phyloP scores from a whole-genome alignment of 2,329 filamentous ascomycete species.

The Exophiala sp. region DNA sequence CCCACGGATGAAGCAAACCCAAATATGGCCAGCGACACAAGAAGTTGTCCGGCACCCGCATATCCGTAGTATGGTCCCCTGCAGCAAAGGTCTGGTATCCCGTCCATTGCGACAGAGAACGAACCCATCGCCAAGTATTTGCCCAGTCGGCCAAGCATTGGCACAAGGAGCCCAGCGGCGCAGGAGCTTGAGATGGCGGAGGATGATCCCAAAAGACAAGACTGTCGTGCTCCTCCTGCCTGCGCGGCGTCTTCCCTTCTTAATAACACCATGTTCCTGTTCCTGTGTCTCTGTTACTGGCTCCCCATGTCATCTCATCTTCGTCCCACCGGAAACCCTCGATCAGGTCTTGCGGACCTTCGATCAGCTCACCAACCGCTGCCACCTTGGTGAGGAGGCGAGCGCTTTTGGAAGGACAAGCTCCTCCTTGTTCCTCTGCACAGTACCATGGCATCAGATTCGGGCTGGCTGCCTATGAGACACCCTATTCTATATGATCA shows the following conservation, averaged over 20 bases:
- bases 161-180: slow-evolving; percentile 7
- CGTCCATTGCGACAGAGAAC: background rate
- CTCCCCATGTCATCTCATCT: slow-evolving; percentile 19
- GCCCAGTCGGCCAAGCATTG: slow-evolving; percentile 7
- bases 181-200: slow-evolving; percentile 1
- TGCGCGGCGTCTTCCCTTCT: slow-evolving; percentile 11
- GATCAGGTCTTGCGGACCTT: slow-evolving; percentile 2
- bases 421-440: background rate
- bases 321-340: slow-evolving; percentile 15
- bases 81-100: background rate
- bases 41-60: background rate
- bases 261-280: slow-evolving; percentile 21
- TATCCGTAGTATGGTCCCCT: background rate
- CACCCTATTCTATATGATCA: slow-evolving; percentile 16
- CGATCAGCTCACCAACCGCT: slow-evolving; percentile 3
- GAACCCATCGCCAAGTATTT: slow-evolving; percentile 4
- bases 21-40: background rate
- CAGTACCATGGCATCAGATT: slow-evolving; percentile 13
- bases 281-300: slow-evolving; percentile 16
- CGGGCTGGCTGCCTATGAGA: slow-evolving; percentile 17
- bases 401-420: background rate
- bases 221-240: slow-evolving; percentile 13
- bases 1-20: background rate
- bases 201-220: slow-evolving; percentile 7
- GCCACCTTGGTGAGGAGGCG: slow-evolving; percentile 16